phyloP scores from a whole-genome alignment of 768 basidiomycete genomes.

The Strobilomyces confusus region DNA sequence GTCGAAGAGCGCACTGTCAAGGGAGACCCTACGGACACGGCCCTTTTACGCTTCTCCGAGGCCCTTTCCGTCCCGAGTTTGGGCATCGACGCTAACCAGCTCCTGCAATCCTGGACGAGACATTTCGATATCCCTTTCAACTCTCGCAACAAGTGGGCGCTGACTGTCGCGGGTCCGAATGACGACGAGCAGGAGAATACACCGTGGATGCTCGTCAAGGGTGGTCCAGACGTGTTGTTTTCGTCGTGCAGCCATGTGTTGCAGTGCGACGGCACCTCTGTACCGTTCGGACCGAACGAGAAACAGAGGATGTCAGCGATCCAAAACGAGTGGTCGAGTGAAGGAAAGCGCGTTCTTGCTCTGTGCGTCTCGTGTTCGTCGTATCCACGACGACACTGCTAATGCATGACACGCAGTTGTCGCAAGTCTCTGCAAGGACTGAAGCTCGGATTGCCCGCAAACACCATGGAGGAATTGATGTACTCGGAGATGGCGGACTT shows the following conservation, averaged over 20 bases:
- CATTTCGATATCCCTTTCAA: conserved; percentile 41
- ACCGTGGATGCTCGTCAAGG: conserved; percentile 47
- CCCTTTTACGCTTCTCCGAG: conserved; percentile 47
- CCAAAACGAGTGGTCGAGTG: conserved; percentile 42
- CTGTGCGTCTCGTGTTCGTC: conserved; percentile 24
- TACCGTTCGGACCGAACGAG: conserved; percentile 29
- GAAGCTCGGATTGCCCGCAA: conserved; percentile 18
- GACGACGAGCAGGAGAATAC: conserved; percentile 3
- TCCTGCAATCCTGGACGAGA: conserved; percentile 20
- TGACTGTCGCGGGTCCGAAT: conserved; percentile 34
- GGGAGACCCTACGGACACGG: conserved; percentile 51
- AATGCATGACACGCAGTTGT: conserved; percentile 18
- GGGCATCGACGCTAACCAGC: conserved; percentile 16
- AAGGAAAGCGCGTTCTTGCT: conserved; percentile 53
- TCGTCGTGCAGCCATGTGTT: conserved; percentile 34
- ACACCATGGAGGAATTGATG: conserved; percentile 37
- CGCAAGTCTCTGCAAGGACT: conserved; percentile 25
- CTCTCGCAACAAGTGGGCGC: conserved; percentile 55
- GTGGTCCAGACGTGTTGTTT: conserved; percentile 55
- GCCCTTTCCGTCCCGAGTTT: conserved; percentile 19
- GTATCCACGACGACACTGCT: neutral
- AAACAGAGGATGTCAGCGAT: conserved; percentile 20
- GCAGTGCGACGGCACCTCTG: conserved; percentile 28
- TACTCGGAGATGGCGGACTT: conserved; percentile 36
- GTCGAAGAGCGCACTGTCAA: conserved; percentile 33